Conservation (phyloP, 345 rosid genomes). For the Eucalyptus leucophloia region DNA sequence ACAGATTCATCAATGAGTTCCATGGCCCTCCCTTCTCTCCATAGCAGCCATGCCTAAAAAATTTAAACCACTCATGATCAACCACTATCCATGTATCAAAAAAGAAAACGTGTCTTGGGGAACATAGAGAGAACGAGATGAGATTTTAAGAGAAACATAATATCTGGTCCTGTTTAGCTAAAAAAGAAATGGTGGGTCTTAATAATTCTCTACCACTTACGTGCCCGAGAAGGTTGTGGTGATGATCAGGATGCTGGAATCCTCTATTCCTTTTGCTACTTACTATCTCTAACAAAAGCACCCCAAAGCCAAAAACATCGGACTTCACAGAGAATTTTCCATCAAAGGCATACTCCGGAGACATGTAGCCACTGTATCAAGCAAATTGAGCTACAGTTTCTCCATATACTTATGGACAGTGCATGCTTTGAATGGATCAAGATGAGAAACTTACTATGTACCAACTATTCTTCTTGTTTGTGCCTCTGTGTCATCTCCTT, state of each 20-base stretch:
- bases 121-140: not conserved
- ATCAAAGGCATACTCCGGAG: not conserved
- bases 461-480: not conserved
- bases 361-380: not conserved
- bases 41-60: slow-evolving; percentile 12
- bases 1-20: not conserved
- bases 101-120: not conserved
- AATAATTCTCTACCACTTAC: not conserved
- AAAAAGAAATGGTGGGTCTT: not conserved
- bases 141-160: not conserved
- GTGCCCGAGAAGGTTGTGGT: slow-evolving; percentile 3
- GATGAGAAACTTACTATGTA: not conserved
- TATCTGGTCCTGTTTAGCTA: not conserved
- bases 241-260: slow-evolving; percentile 10
- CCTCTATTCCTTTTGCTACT: slow-evolving; percentile 35
- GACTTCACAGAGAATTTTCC: not conserved
- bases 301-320: not conserved
- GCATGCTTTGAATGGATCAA: rapidly evolving
- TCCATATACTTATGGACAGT: not conserved
- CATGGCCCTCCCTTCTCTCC: not conserved
- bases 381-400: rapidly evolving
- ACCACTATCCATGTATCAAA: not conserved
- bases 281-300: not conserved
- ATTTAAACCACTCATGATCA: not conserved
- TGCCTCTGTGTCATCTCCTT: not conserved